Evolutionary conservation across 192 early-diverging fungal genomes (phyloP), one percentile per base, ranked within the genome.

Genomic region (Dimargaris xerosporica): DNA sequence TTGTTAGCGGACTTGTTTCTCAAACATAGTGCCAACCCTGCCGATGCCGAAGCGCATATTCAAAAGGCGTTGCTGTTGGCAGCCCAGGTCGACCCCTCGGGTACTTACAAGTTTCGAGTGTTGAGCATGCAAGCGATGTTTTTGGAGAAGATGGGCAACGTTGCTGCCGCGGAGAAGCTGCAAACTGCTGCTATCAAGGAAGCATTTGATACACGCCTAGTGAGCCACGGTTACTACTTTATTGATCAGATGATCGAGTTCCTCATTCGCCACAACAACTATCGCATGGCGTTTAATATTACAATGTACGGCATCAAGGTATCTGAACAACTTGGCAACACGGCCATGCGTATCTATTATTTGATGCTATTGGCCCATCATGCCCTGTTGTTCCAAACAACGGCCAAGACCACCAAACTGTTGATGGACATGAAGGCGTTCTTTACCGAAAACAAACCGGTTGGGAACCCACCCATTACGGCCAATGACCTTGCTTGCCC

Each of bases 231-330:
- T 16, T 56, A 56, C 31, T n/a, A 56, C 13, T 31, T 56, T 31
- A 34, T 56, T 10, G 54, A 56, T 11, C 58, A 39, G 41, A 17
- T 60, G 41, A 21, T 19, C 34, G n/a, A 44, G 13, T n/a, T 60
- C 5, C 41, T 60, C 0, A 26, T 26, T 39, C 31, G 42, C 34
- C 25, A 43, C 10, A 26, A 26, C 42, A 60, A 60, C 31, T 43
- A 44, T 34, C 58, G 58, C 30, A 26, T 42, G 26, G 41, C 43
- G 2, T 60, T 60, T 11, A 60, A 60, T 43, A 60, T 44, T 44
- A 43, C 43, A 19, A 60, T 60, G 58, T 60, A 60, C 58, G 58
- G 58, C 26, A 44, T 60, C 26, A 60, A 60, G 26, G 23, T 43
- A 19, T 60, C 58, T 21, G 58, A 60, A 43, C 58, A 60, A 17